Base-by-base conservation (phyloP, 164 flowering plant genomes). In the Stephania cephalantha region DNA sequence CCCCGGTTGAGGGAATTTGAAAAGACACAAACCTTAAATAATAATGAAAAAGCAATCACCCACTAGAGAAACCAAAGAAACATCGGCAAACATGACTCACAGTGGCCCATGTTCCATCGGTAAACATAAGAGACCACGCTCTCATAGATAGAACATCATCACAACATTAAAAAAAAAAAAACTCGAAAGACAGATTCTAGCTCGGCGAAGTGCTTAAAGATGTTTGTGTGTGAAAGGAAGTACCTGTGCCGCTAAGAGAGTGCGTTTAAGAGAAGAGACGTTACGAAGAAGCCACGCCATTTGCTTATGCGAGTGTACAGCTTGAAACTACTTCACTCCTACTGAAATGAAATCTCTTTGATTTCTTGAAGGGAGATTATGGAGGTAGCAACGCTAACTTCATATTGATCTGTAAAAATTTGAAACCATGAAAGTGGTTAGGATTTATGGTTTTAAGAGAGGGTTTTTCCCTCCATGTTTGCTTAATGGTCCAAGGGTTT, bases 261-360 rank as follows among this genome's bases (percentile, higher is more conserved):
- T 71, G 75, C 82, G 86, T 18, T 69, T 83, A 1, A 90, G 77
- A 69, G 65, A 75, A 72, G 76, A 81, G 77, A 78, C 83, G 70
- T 75, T 81, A 61, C 87, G 89, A 25, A 90, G 86, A 80, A 88
- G 83, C 88, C 87, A 81, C 78, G 94, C 91, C 97, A 91, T 91
- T 10, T 30, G 52, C 55, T 35, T 58, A 6, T 6, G 25, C n/a
- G 66, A 5, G n/a, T 1, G 7, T 7, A n/a, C 17, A 61, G 29
- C 22, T 61, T n/a, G 22, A 61, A 9, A 61, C 66, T 25, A 15
- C 66, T 25, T 7, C 66, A 1, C 25, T 35, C 42, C 42, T 2
- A 35, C 3, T 35, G 1, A 35, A 35, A 35, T 35, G 22, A 61
- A 61, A 61, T 61, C 25, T 4, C 20, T 20, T 18, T 7, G 9